Evolutionary conservation across 2,329 filamentous ascomycete genomes (phyloP).

Genomic region (Xylaria sp.): DNA sequence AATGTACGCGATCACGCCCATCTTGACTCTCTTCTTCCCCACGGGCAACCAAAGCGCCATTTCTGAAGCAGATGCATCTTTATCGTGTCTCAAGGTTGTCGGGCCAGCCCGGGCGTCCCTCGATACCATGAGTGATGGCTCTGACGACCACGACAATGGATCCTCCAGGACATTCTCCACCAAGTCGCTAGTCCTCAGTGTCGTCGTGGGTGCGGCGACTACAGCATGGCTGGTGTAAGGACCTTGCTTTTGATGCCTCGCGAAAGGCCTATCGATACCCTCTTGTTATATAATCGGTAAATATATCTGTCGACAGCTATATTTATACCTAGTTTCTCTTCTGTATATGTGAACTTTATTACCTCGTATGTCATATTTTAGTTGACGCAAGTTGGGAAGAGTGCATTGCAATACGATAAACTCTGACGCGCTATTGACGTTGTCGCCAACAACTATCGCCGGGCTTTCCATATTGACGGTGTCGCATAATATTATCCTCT

Average conservation of each 20-base stretch:
- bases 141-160: not conserved
- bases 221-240: not conserved
- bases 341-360: not conserved
- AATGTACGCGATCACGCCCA: conserved; percentile 32
- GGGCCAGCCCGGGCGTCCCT: conserved; percentile 31
- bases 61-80: conserved; percentile 26
- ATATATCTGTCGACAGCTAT: not conserved
- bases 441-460: too few species aligned
- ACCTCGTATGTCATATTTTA: too few species aligned
- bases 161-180: not conserved
- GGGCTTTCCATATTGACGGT: too few species aligned
- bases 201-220: not conserved
- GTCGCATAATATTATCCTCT: too few species aligned
- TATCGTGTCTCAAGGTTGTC: conserved; percentile 34
- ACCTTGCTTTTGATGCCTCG: not conserved
- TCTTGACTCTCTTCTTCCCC: conserved; percentile 35
- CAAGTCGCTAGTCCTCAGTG: not conserved
- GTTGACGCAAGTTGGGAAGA: too few species aligned
- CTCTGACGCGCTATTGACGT: too few species aligned
- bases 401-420: too few species aligned
- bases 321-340: not conserved
- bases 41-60: conserved; percentile 18
- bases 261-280: not conserved
- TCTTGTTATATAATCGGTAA: not conserved
- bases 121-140: conserved; percentile 17